Evolutionary conservation across 176 grass and related monocot genomes (phyloP), one percentile per base, ranked within the genome.

Genomic region (Zizania latifolia): DNA sequence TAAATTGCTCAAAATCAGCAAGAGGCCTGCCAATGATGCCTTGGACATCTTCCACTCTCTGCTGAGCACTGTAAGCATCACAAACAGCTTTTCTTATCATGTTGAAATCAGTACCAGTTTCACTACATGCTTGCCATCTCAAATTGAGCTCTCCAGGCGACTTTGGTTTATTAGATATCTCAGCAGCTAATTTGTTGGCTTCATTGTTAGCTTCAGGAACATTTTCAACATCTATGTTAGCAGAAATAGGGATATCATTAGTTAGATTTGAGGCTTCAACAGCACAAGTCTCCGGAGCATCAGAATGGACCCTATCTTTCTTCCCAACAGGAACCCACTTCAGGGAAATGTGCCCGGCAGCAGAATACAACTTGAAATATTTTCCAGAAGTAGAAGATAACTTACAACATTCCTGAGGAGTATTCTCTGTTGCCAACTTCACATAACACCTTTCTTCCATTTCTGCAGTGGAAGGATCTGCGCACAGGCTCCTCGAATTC

Each of bases 1-100:
- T 66, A 76, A 97, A 92, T 38, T 39, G 45, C 43, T 93, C 94
- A 28, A 89, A 89, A 77, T 87, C 81, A 37, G 90, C 88, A 80
- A 93, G 36, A 26, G 74, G 68, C 40, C 77, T 77, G 65, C 83
- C 88, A 54, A 60, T 45, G 46, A 62, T 36, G 57, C 58, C 27
- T 38, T 85, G 86, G 75, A 84, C 53, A 57, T 65, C 54, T 84
- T 84, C 50, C 28, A 71, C 62, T 60, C 1, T 53, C 58, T 58
- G 78, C 24, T 81, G 70, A 5, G 78, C 62, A 38, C 40, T 81
- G 63, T 73, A 66, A 51, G 84, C 59, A 70, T 81, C 75, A 55
- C 40, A 38, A 37, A 97, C 76, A 21, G 88, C 83, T 21, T 83
- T 45, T 87, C 40, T 62, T 82, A 97, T 93, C 65, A 76, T 90